Conservation (phyloP, 129 eudicot species). For the Ambrosia artemisiifolia region DNA sequence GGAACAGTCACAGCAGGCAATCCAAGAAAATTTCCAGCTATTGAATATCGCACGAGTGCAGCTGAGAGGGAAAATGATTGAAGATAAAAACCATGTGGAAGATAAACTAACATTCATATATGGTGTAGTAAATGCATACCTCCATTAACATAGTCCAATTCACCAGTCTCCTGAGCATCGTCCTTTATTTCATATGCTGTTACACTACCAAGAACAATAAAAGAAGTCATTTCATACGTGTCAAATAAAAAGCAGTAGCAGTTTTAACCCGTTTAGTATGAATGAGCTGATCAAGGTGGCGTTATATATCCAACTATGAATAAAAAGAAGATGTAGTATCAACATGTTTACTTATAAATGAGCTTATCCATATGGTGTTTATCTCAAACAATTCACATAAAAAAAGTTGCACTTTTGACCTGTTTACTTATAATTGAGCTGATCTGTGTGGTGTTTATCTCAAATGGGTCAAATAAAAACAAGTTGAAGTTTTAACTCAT, state of each 20-base stretch:
- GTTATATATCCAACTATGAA: background rate
- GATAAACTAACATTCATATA: background rate
- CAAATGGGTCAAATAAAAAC: background rate
- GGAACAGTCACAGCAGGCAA: conserved; percentile 95
- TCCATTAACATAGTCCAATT: conserved; percentile 92
- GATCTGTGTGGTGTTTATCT: background rate
- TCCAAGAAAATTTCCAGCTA: conserved; percentile 94
- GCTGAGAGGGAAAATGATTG: conserved; percentile 37
- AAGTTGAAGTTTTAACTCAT: background rate
- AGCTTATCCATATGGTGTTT: background rate
- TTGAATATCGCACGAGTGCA: conserved; percentile 79
- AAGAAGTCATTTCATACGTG: background rate
- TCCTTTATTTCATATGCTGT: conserved; percentile 74
- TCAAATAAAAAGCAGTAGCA: background rate
- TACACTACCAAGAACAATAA: conserved; percentile 45
- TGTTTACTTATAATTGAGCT: background rate
- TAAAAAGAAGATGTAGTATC: background rate
- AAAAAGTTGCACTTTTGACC: background rate
- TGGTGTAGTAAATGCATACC: conserved; percentile 34
- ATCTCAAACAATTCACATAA: background rate
- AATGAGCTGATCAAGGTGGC: background rate
- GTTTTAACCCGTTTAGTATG: background rate
- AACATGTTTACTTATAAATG: background rate
- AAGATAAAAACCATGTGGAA: background rate
- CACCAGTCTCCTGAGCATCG: conserved; percentile 69